Evolutionary conservation across 202 grass and related monocot species (phyloP).

Genomic region (Carex sylvatica): DNA sequence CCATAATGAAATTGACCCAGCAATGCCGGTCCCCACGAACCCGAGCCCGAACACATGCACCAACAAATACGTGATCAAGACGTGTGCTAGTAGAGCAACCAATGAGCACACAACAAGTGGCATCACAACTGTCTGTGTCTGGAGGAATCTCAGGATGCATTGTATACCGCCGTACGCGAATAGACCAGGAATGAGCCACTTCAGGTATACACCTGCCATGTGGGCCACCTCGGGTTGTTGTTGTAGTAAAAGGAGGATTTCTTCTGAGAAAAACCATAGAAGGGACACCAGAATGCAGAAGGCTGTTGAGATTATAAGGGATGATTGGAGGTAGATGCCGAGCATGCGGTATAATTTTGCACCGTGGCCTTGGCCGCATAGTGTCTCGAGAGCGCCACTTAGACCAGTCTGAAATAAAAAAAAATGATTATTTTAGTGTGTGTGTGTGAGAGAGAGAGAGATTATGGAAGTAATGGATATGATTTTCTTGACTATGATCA

Average conservation of each 20-base stretch:
- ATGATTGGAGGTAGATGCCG: constrained; percentile 82
- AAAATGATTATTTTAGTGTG: background rate
- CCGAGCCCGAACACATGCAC: constrained; percentile 56
- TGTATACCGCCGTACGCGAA: constrained; percentile 62
- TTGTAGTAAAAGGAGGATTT: constrained; percentile 46
- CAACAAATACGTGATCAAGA: constrained; percentile 43
- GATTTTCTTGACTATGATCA: background rate
- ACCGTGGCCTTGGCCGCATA: constrained; percentile 75
- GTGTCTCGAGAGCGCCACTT: constrained; percentile 80
- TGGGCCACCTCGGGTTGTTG: constrained; percentile 56
- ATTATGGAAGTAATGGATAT: background rate
- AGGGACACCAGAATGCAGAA: constrained; percentile 45
- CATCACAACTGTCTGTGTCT: constrained; percentile 59
- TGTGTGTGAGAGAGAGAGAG: background rate
- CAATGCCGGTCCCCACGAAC: constrained; percentile 43
- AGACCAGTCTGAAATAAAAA: constrained; percentile 55
- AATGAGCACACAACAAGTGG: constrained; percentile 72
- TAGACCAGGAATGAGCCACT: constrained; percentile 47
- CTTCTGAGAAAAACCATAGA: constrained; percentile 68
- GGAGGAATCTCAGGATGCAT: constrained; percentile 77
- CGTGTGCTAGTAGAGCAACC: constrained; percentile 44
- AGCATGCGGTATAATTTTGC: constrained; percentile 67
- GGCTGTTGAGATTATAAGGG: constrained; percentile 42
- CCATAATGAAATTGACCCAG: constrained; percentile 61
- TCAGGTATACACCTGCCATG: constrained; percentile 49